These are phyloP conservation scores for carrot (Daucus carota) DNA, from an alignment of 129 eudicot genomes.

Conservation along the genomic window DNA sequence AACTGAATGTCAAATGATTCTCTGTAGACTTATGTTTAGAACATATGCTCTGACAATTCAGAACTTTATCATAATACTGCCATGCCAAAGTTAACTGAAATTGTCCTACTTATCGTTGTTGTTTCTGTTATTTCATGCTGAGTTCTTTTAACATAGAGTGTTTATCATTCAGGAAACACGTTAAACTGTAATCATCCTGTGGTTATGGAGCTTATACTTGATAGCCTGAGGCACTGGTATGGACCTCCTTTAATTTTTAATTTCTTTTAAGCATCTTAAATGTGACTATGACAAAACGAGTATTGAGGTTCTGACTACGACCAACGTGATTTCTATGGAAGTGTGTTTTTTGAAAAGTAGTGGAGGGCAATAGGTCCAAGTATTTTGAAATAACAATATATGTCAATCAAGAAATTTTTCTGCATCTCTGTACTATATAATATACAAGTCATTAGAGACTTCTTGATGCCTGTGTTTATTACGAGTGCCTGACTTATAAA, in stretches of 20 bases:
- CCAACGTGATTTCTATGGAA: neutral
- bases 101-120: neutral
- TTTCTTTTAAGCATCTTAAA: neutral
- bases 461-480: too few relatives aligned
- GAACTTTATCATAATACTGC: neutral
- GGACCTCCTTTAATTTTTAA: constrained; percentile 11
- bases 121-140: neutral
- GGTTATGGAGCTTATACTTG: constrained; percentile 96
- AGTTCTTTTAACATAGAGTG: constrained; percentile 10
- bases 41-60: neutral
- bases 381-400: neutral
- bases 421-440: neutral
- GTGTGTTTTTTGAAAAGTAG: neutral
- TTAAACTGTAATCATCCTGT: constrained; percentile 96
- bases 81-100: neutral
- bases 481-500: neutral
- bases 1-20: neutral
- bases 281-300: neutral
- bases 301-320: neutral
- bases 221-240: constrained; percentile 99
- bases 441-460: neutral
- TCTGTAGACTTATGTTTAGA: neutral
- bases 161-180: constrained; percentile 68
- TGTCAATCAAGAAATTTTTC: neutral
- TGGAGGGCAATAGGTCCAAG: neutral